Conservation (phyloP, 2,329 filamentous ascomycete genomes). For the Ceratocystis cubensis region DNA sequence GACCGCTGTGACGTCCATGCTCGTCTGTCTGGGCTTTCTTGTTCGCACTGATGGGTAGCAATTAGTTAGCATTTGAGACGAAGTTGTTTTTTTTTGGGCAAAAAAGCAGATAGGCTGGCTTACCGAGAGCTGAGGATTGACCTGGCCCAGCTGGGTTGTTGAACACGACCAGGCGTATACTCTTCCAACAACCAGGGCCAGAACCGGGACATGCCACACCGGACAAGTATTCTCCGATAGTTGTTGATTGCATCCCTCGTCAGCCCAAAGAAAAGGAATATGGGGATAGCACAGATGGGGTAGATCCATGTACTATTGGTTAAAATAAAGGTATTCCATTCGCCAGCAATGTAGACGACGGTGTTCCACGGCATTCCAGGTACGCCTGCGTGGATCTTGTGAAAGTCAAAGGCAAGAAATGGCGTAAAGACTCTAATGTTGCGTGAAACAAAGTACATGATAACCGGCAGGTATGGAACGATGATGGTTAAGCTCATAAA, state of each 20-base stretch:
- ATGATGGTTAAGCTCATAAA: constrained; percentile 42
- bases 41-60: background rate
- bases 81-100: no score
- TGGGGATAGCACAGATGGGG: constrained; percentile 35
- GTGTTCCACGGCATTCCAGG: constrained; percentile 35
- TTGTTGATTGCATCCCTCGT: constrained; percentile 41
- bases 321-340: constrained; percentile 29
- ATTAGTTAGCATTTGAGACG: background rate
- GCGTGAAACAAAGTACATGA: constrained; percentile 30
- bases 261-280: constrained; percentile 44
- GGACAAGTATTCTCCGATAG: constrained; percentile 34
- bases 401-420: constrained; percentile 32
- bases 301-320: constrained; percentile 39
- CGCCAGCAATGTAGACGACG: constrained; percentile 36
- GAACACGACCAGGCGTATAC: constrained; percentile 29
- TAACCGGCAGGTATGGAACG: constrained; percentile 39
- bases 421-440: constrained; percentile 31
- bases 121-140: constrained; percentile 14
- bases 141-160: constrained; percentile 13
- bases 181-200: constrained; percentile 34
- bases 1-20: background rate
- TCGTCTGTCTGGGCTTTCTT: background rate
- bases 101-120: background rate
- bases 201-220: constrained; percentile 32
- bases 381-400: constrained; percentile 31